Conservation (phyloP, 2,329 filamentous ascomycete species). For the Parastagonospora nodorum region DNA sequence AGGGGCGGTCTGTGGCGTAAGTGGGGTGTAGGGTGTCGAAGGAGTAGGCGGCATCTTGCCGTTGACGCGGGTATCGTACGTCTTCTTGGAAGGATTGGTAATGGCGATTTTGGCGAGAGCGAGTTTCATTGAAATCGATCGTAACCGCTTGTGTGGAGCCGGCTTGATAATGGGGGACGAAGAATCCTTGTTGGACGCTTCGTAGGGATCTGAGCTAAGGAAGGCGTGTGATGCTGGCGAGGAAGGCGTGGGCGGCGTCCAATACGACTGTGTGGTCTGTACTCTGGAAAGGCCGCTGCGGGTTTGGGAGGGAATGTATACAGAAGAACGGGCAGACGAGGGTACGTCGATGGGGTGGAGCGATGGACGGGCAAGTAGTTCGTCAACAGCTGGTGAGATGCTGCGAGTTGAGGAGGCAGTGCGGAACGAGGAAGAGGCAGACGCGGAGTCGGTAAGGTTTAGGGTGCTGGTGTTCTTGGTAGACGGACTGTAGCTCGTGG, state of each 20-base stretch:
- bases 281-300: slow-evolving; percentile 20
- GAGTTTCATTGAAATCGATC: slow-evolving; percentile 45
- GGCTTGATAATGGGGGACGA: slow-evolving; percentile 41
- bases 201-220: slow-evolving; percentile 46
- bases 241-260: slow-evolving; percentile 32
- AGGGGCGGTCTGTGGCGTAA: slow-evolving; percentile 42
- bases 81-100: slow-evolving; percentile 34
- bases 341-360: slow-evolving; percentile 21
- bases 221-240: slow-evolving; percentile 42
- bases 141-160: slow-evolving; percentile 42
- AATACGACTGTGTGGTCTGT: slow-evolving; percentile 24
- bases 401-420: slow-evolving; percentile 31
- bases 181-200: slow-evolving; percentile 32
- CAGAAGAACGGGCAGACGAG: slow-evolving; percentile 30
- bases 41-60: slow-evolving; percentile 29
- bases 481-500: slow-evolving; percentile 32
- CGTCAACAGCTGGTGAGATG: slow-evolving; percentile 27
- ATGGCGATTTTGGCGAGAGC: slow-evolving; percentile 47
- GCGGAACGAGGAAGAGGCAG: slow-evolving; percentile 27
- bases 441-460: slow-evolving; percentile 27
- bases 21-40: slow-evolving; percentile 36
- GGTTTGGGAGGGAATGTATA: slow-evolving; percentile 28
- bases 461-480: slow-evolving; percentile 25
- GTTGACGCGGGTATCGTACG: slow-evolving; percentile 35
- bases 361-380: slow-evolving; percentile 25